Conservation (phyloP, 306 rosid species). For the Vigna hirtella region DNA sequence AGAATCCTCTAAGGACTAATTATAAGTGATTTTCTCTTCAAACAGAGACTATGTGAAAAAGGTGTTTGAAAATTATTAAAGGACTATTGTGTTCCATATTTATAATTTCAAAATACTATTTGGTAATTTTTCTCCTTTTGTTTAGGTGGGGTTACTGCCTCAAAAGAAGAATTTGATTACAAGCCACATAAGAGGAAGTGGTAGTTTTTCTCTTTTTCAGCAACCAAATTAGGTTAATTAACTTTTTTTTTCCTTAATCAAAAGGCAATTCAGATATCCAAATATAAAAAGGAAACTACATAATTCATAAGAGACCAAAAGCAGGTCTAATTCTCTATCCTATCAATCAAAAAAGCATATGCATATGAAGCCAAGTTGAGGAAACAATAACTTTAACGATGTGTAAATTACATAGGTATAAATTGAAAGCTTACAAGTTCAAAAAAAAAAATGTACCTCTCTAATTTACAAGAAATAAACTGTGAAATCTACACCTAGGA, state of each 20-base stretch:
- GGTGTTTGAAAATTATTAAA: neutral
- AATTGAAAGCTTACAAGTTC: neutral
- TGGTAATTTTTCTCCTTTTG: neutral
- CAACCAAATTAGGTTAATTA: neutral
- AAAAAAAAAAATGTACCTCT: conserved; percentile 2
- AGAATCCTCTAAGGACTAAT: neutral
- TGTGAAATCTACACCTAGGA: conserved; percentile 9
- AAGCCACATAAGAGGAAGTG: no score
- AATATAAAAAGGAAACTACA: neutral
- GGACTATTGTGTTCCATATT: neutral
- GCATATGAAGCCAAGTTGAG: conserved; percentile 5
- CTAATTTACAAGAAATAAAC: conserved; percentile 46
- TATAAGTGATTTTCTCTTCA: neutral
- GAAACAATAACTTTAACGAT: neutral
- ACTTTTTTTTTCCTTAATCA: neutral
- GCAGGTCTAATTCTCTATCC: neutral
- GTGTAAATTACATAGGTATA: neutral
- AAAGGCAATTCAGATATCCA: neutral
- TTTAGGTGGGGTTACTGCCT: no score
- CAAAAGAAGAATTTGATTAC: no score
- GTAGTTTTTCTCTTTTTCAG: neutral
- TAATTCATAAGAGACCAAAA: neutral
- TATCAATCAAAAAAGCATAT: neutral
- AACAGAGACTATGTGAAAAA: neutral
- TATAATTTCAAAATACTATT: neutral